Percentiles rank a stretch among this genome's conserved stretches.
phyloP scores from a whole-genome alignment of 2,329 filamentous ascomycete genomes.

The Penicillium sp. region DNA sequence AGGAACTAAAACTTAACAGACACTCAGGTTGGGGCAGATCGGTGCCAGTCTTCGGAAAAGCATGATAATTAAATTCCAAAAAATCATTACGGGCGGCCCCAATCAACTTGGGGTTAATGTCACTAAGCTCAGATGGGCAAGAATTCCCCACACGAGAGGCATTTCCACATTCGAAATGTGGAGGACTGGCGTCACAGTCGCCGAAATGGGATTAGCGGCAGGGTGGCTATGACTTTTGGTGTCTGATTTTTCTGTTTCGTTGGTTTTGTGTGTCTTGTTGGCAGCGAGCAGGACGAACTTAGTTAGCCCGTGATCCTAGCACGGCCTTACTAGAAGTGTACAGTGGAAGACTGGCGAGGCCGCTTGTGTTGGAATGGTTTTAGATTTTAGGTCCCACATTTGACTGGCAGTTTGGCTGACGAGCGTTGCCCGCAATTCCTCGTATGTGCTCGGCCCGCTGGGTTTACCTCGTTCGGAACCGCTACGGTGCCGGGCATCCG shows the following conservation, averaged over 20 bases:
- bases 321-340: not conserved
- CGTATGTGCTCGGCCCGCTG: conserved; percentile 26
- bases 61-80: not conserved
- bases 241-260: not conserved
- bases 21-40: conserved; percentile 21
- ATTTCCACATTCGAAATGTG: conserved; percentile 24
- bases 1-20: not conserved
- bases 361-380: not conserved
- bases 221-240: not conserved
- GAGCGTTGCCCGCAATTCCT: not conserved
- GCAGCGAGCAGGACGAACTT: not conserved
- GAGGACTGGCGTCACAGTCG: conserved; percentile 14
- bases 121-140: conserved; percentile 14
- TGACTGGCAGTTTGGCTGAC: not conserved
- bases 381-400: not conserved
- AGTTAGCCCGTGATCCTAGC: not conserved
- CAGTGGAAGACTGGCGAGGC: too few relatives aligned
- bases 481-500: conserved; percentile 16
- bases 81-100: not conserved
- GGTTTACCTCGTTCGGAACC: conserved; percentile 17
- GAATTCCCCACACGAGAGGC: conserved; percentile 29
- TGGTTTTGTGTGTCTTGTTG: not conserved
- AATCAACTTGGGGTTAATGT: conserved; percentile 10
- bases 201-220: conserved; percentile 14
- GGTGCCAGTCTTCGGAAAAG: conserved; percentile 8